These are phyloP conservation scores for Apiospora koreana DNA, from an alignment of 2,329 filamentous ascomycete species.

Conservation along the genomic window DNA sequence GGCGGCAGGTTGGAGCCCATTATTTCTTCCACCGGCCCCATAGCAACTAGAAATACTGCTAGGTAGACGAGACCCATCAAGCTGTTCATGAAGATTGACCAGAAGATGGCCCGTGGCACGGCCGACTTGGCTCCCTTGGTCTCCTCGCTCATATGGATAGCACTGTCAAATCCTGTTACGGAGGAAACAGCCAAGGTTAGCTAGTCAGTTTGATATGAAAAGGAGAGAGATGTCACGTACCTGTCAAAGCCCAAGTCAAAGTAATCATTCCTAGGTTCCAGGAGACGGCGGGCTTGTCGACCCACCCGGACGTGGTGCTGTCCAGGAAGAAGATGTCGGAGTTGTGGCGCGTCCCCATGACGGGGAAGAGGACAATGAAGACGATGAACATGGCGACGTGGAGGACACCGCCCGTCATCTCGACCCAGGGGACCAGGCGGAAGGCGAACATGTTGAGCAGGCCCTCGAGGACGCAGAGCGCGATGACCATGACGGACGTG, in stretches of 20 bases:
- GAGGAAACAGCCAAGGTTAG: not conserved
- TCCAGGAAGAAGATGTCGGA: constrained; percentile 8
- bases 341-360: constrained; percentile 14
- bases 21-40: constrained; percentile 12
- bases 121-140: constrained; percentile 14
- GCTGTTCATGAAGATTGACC: constrained; percentile 15
- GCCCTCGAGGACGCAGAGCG: not conserved
- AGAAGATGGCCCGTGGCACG: constrained; percentile 15
- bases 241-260: constrained; percentile 14
- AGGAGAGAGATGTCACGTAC: not conserved
- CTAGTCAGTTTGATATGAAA: not conserved
- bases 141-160: constrained; percentile 18
- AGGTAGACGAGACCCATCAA: constrained; percentile 13
- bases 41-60: constrained; percentile 9
- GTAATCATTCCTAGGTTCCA: constrained; percentile 14
- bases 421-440: constrained; percentile 15
- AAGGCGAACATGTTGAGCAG: constrained; percentile 16
- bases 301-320: constrained; percentile 15
- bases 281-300: constrained; percentile 10
- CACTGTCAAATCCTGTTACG: constrained; percentile 11
- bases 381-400: constrained; percentile 15
- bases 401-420: constrained; percentile 13
- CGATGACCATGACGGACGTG: constrained; percentile 12
- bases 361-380: constrained; percentile 12
- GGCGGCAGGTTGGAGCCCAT: constrained; percentile 11